Conservation (phyloP, 768 basidiomycete species). For the Auriculariales sp. region DNA sequence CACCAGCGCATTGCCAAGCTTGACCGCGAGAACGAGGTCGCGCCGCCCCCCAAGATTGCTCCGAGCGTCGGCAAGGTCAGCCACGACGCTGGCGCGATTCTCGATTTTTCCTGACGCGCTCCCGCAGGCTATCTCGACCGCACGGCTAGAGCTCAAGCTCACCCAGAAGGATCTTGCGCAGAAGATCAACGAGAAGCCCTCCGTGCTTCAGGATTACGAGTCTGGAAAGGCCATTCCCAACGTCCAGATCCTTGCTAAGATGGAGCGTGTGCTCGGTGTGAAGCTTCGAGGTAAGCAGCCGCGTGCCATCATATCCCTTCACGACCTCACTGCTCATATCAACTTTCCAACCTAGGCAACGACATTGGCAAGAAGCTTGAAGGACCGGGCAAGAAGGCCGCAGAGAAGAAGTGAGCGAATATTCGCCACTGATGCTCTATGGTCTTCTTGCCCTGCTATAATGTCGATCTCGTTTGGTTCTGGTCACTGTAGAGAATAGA, state of each 20-base stretch:
- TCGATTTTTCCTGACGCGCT: constrained; percentile 3
- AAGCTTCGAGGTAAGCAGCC: constrained; percentile 67
- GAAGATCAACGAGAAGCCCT: constrained; percentile 88
- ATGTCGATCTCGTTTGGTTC: not conserved
- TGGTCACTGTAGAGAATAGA: no score
- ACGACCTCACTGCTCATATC: not conserved
- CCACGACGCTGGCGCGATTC: constrained; percentile 1
- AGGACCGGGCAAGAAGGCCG: constrained; percentile 43
- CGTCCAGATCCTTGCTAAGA: constrained; percentile 72
- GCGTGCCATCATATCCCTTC: not conserved
- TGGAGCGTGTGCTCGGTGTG: constrained; percentile 73
- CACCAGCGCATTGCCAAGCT: constrained; percentile 89
- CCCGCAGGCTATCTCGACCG: constrained; percentile 63
- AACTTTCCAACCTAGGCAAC: constrained; percentile 28
- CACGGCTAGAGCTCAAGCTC: constrained; percentile 60
- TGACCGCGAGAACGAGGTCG: constrained; percentile 90
- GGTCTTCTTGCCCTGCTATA: not conserved
- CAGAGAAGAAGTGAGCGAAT: not conserved
- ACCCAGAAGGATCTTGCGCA: constrained; percentile 89
- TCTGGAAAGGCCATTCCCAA: constrained; percentile 78
- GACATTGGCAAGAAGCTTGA: constrained; percentile 83
- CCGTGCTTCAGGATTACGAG: constrained; percentile 80
- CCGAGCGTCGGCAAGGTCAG: constrained; percentile 59
- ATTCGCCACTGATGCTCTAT: not conserved
- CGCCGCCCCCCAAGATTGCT: constrained; percentile 71